phyloP scores from a whole-genome alignment of 164 flowering plant species.

The Piper betle region DNA sequence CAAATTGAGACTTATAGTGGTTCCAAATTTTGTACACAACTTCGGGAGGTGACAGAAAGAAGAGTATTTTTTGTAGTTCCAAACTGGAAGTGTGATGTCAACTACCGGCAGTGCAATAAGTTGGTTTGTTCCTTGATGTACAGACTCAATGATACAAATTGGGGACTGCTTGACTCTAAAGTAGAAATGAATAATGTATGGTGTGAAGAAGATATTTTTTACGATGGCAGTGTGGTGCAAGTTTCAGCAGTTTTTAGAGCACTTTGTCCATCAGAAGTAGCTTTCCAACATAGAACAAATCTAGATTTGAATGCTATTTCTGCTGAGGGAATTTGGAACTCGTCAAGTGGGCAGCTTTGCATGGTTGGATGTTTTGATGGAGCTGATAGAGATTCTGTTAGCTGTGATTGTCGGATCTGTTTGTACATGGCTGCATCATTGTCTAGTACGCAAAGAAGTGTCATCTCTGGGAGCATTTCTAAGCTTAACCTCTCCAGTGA shows the following conservation, averaged over 20 bases:
- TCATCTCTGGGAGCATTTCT: slow-evolving; percentile 46
- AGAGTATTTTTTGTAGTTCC: too few species aligned
- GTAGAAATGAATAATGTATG: slow-evolving; percentile 45
- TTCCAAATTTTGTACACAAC: too few species aligned
- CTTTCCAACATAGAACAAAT: slow-evolving; percentile 38
- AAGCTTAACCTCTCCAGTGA: slow-evolving; percentile 18
- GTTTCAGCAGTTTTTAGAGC: slow-evolving; percentile 60
- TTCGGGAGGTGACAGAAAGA: too few species aligned
- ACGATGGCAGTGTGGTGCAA: slow-evolving; percentile 20
- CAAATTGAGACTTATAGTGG: too few species aligned
- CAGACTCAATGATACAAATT: too few species aligned
- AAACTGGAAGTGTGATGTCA: too few species aligned
- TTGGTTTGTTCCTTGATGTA: too few species aligned
- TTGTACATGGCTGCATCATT: slow-evolving; percentile 55
- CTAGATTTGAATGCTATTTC: slow-evolving; percentile 49
- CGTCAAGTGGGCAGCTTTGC: slow-evolving; percentile 78
- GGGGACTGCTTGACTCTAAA: slow-evolving; percentile 13
- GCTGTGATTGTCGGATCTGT: slow-evolving; percentile 54
- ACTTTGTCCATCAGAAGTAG: slow-evolving; percentile 31
- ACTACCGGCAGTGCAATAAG: too few species aligned
- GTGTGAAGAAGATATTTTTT: slow-evolving; percentile 26
- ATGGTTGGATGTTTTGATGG: slow-evolving; percentile 68
- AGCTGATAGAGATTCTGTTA: slow-evolving; percentile 16
- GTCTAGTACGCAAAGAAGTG: slow-evolving; percentile 60
- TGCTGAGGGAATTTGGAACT: slow-evolving; percentile 73